Percentiles rank a stretch among this genome's conserved stretches.
These are phyloP conservation scores for Hyphopichia pseudoburtonii DNA, from an alignment of 1,139 yeast genomes.

Conservation along the genomic window DNA sequence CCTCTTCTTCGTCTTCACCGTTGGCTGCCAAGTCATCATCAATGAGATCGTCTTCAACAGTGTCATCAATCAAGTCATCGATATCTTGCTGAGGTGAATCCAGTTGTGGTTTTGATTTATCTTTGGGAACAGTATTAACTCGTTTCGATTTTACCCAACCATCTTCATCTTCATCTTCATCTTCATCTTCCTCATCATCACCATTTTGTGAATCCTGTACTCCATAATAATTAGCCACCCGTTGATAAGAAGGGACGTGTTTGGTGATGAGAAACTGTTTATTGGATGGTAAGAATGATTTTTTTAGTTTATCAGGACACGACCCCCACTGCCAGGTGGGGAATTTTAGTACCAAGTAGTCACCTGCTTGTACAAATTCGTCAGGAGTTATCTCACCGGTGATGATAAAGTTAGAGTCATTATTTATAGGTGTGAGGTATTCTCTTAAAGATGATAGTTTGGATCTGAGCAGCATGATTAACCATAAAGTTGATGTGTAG, in stretches of 20 bases:
- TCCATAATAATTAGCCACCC: slow-evolving; percentile 64
- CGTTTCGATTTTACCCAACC: slow-evolving; percentile 54
- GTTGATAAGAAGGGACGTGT: slow-evolving; percentile 81
- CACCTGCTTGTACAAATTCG: slow-evolving; percentile 92
- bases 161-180: slow-evolving; percentile 44
- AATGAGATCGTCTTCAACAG: slow-evolving; percentile 35
- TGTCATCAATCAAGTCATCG: slow-evolving; percentile 42
- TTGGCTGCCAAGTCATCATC: slow-evolving; percentile 26
- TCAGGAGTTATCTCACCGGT: slow-evolving; percentile 95
- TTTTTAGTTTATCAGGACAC: slow-evolving; percentile 58
- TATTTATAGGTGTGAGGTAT: slow-evolving; percentile 86
- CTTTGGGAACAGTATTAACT: slow-evolving; percentile 2
- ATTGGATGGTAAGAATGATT: slow-evolving; percentile 78
- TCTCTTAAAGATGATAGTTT: slow-evolving; percentile 84
- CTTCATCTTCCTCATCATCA: slow-evolving; percentile 21
- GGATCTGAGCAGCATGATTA: slow-evolving; percentile 55
- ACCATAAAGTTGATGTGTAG: too few species aligned
- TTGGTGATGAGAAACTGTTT: slow-evolving; percentile 85
- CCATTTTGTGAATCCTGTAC: slow-evolving; percentile 29
- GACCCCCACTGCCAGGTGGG: slow-evolving; percentile 97
- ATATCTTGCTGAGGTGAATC: slow-evolving; percentile 24
- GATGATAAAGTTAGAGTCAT: slow-evolving; percentile 73
- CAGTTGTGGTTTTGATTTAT: neutral
- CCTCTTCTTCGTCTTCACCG: slow-evolving; percentile 33
- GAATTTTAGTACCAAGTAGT: slow-evolving; percentile 81